A percentile compares a stretch with the other conserved stretches of the same genome.
These are phyloP conservation scores for Tolypocladium cylindrosporum DNA, from an alignment of 2,329 filamentous ascomycete species.

Conservation along the genomic window DNA sequence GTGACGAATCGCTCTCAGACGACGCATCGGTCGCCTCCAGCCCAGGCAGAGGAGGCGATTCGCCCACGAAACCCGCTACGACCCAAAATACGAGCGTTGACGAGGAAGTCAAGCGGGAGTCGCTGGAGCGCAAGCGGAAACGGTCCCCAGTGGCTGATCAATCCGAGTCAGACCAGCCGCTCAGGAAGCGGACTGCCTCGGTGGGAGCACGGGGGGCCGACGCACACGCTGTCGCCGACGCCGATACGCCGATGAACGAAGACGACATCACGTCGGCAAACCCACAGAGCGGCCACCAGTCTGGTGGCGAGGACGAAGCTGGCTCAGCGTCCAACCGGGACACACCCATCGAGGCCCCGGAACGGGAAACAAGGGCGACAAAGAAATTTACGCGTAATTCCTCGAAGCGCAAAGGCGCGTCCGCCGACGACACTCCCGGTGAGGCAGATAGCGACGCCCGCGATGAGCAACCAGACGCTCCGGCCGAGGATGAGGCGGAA, in stretches of 20 bases:
- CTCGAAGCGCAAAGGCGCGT: conserved; percentile 26
- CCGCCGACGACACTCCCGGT: conserved; percentile 13
- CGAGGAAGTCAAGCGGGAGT: conserved; percentile 21
- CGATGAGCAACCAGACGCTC: conserved; percentile 21
- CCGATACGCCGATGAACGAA: conserved; percentile 20
- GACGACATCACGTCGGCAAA: conserved; percentile 26
- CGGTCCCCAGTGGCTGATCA: conserved; percentile 34
- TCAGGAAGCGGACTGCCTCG: conserved; percentile 45
- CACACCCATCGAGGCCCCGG: conserved; percentile 16
- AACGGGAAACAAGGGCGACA: conserved; percentile 20
- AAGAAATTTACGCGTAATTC: conserved; percentile 32
- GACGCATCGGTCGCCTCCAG: conserved; percentile 27
- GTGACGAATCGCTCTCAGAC: conserved; percentile 29
- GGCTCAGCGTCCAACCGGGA: conserved; percentile 16
- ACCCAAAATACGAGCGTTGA: conserved; percentile 17
- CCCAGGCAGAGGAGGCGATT: conserved; percentile 24
- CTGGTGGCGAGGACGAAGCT: conserved; percentile 37
- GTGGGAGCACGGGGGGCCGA: conserved; percentile 24
- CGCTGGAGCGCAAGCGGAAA: conserved; percentile 38
- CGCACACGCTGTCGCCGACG: conserved; percentile 16
- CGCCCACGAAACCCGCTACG: conserved; percentile 21
- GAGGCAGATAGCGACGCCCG: conserved; percentile 21
- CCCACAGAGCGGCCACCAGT: conserved; percentile 27
- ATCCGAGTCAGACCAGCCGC: conserved; percentile 35
- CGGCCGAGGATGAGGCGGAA: conserved; percentile 31